A percentile compares a stretch with the other conserved stretches of the same genome.
phyloP scores from a whole-genome alignment of 306 rosid genomes.

The Glycyrrhiza uralensis region DNA sequence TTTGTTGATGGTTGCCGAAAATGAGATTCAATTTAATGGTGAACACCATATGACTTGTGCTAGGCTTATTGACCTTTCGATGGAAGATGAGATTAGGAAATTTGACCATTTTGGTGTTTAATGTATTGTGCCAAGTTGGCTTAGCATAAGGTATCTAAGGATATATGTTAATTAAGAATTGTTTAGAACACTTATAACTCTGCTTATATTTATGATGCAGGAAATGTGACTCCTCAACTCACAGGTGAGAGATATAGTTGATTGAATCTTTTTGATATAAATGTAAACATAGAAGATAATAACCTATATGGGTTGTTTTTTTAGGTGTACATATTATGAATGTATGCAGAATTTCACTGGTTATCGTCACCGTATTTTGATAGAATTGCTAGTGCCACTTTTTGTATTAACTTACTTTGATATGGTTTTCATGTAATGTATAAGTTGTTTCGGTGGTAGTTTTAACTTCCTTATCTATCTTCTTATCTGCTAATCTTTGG shows the following conservation, averaged over 20 bases:
- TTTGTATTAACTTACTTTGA: conserved; percentile 1
- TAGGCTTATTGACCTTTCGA: no score
- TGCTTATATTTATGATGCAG: conserved; percentile 34
- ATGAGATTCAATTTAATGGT: background rate
- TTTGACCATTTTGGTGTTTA: background rate
- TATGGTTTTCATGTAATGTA: conserved; percentile 1
- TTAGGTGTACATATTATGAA: conserved; percentile 4
- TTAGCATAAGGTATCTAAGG: background rate
- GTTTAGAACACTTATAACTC: background rate
- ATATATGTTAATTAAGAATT: background rate
- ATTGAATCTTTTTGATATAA: conserved; percentile 27
- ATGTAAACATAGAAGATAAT: background rate
- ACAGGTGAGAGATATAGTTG: conserved; percentile 36
- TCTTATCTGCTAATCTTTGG: no score
- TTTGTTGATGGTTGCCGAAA: background rate
- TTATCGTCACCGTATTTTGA: background rate
- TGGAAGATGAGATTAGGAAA: background rate
- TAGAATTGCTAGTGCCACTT: background rate
- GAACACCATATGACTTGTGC: background rate
- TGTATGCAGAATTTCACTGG: conserved; percentile 20
- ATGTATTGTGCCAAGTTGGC: background rate
- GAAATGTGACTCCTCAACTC: conserved; percentile 33
- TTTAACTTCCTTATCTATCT: no score
- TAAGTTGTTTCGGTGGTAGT: conserved; percentile 20
- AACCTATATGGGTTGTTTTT: background rate